Evolutionary conservation across 305 asterid genomes (phyloP), one percentile per base, ranked within the genome.

Genomic region (Fraxinus xanthoxyloides): DNA sequence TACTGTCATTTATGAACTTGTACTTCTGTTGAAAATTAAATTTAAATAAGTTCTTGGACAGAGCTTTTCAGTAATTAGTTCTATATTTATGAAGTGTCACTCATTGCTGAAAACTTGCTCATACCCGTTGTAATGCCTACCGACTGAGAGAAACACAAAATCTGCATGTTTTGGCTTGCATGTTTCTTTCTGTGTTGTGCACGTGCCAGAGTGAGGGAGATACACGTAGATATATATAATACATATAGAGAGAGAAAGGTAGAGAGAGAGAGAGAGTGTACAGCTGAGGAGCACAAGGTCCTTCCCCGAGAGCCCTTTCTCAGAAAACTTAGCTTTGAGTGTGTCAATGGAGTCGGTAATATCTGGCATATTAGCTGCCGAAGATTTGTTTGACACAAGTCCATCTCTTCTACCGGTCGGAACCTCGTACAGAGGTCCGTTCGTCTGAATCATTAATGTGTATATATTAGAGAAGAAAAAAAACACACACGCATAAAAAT

Each of bases 401-500:
- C 98, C 99, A 83, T 95, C 99, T 26, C 95, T 89, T 73, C 99
- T 88, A 2, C 99, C 99, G 7, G 97, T 92, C 82, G 92, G 94
- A 77, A 89, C 98, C 77, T 84, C 87, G 84, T 93, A 95, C 26
- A 83, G 59, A 0, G 95, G 93, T 79, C 99, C 99, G 77, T 81
- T 89, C 23, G 90, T 88, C 99, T 93, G 70, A 21, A 72, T 51
- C 76, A 76, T 19, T 6, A 70, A 30, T 69, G 21, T 3, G 19
- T 4, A n/a, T 5, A 69, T 35, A 4, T 70, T 35, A 31, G 43
- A 5, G 10, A 67, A 4, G 9, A 26, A 32, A 5, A 32, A 5
- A 75, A 74, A 5, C 15, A 12, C 3, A n/a, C n/a, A 7, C 23
- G 2, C 26, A 9, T 48, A 48, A 43, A 13, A 70, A 19, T 1